phyloP scores from a whole-genome alignment of 2,329 filamentous ascomycete genomes.

The Penicillium sp. region DNA sequence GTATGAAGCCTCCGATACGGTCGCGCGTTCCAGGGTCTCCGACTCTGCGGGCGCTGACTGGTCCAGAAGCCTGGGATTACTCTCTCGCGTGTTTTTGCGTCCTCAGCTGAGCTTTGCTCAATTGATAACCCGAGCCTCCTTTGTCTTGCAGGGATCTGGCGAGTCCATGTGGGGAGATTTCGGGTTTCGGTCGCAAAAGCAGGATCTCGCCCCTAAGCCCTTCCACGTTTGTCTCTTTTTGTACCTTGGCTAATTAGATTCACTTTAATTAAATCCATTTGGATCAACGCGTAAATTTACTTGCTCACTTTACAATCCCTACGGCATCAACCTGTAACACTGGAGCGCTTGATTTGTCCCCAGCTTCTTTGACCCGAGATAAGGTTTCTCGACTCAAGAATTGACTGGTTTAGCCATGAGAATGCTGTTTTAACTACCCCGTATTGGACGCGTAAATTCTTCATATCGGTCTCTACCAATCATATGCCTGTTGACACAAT shows the following conservation, averaged over 20 bases:
- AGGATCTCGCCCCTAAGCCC: constrained; percentile 15
- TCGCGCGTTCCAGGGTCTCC: constrained; percentile 32
- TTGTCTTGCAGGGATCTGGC: constrained; percentile 20
- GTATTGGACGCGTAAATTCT: neutral
- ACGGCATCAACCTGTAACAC: constrained; percentile 12
- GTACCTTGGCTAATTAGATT: constrained; percentile 3
- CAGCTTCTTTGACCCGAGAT: constrained; percentile 3
- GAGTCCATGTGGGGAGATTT: constrained; percentile 23
- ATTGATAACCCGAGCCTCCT: constrained; percentile 20
- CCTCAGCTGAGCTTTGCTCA: constrained; percentile 11
- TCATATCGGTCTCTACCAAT: neutral
- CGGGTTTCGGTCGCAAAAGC: constrained; percentile 18
- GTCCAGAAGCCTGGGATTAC: constrained; percentile 23
- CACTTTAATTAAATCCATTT: neutral
- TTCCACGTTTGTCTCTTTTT: constrained; percentile 16
- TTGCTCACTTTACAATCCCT: constrained; percentile 7
- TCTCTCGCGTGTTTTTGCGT: constrained; percentile 19
- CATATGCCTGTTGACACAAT: neutral
- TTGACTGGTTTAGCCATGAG: neutral
- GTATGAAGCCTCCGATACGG: constrained; percentile 20
- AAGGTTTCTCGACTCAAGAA: constrained; percentile 7
- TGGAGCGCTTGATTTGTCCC: constrained; percentile 9
- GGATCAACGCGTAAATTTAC: neutral
- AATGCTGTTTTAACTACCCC: neutral
- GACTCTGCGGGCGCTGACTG: constrained; percentile 26